Base-by-base conservation (phyloP, 2,329 filamentous ascomycete species). In the Cercospora citrullina region DNA sequence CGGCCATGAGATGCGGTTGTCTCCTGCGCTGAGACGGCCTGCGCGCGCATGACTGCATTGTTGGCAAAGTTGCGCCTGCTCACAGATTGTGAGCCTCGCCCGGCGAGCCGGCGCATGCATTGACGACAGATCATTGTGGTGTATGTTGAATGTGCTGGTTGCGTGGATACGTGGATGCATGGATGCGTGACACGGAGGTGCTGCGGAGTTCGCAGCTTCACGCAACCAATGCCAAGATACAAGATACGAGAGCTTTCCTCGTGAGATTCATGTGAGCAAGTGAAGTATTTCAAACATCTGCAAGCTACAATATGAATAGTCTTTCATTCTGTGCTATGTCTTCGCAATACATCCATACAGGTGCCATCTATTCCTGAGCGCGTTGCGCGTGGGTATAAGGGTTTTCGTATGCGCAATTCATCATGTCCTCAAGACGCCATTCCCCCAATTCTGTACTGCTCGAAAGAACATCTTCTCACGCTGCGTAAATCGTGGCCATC, bases 121-220 rank as follows among this genome's bases (percentile, higher is more conserved):
- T 71, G 69, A 68, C 64, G 72, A 68, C 76, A 77, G 70, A 77
- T 77, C 76, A 78, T 77, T 42, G 26, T 68, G 67, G 58, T 16
- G 36, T 62, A 14, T 28, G 60, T 45, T 31, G 33, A 16, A n/a
- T 39, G 21, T 26, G 23, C 4, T 28, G 59, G 12, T 60, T 39
- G 23, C n/a, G n/a, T n/a, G 26, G 26, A 26, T 26, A 5, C 36
- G 16, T 61, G 31, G 59, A 30, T 12, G n/a, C 23, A 9, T 61
- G 21, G 59, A 48, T 28, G n/a, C 9, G 23, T 28, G 59, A 45
- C 31, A 45, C 33, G 39, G 33, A 26, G 59, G 31, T 42, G 33
- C 23, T 61, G 31, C 59, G 59, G 59, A 58, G 53, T n/a, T 30
- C 26, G 23, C 53, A 58, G 23, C 21, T 30, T 58, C 53, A 58